Base-by-base conservation (phyloP, 2,329 filamentous ascomycete genomes). In the Taxawa tesnikishii region DNA sequence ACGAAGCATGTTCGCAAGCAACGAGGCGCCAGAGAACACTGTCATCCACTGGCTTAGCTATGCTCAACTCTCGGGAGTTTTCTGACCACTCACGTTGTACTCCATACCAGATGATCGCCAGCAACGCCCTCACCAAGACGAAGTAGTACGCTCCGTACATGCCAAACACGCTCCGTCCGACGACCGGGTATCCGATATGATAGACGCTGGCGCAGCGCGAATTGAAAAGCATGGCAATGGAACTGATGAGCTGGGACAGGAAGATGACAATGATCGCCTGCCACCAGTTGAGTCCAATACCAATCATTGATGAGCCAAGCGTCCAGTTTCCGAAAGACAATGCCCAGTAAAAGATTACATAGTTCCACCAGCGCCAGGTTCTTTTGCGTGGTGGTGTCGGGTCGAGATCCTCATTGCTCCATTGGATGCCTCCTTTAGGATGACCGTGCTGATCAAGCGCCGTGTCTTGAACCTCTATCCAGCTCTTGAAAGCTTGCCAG, bases 271-370 rank as follows among this genome's bases (percentile, higher is more conserved):
- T 25, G 31, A 62, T 60, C 15, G 51, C 40, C 41, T 60, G 55
- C 58, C 59, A 63, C 59, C 59, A 64, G 41, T 56, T 61, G 26
- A 63, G 45, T 4, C 60, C 60, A 28, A 61, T 55, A 12, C 58
- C 60, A 15, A 48, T 42, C 54, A 59, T 55, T 12, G 48, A 54
- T 31, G 48, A 50, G 9, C 58, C 59, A 28, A 59, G 34, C 2
- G 54, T 60, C 57, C 58, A 63, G 42, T 62, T 62, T 37, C 53
- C 54, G 38, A 61, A 59, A 11, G 49, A 55, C 18, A 61, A 39
- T 1, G 50, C 55, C 28, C 53, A 50, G 42, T 55, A 62, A 43
- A 59, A 61, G 30, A 50, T 52, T 23, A 51, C 47, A 38, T 52
- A 60, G 41, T 59, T 61, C 48, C 48, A 51, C 53, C 54, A 60